Evolutionary conservation across 164 flowering plant genomes (phyloP), one percentile per base, ranked within the genome.

Genomic region (Pachysandra terminalis): DNA sequence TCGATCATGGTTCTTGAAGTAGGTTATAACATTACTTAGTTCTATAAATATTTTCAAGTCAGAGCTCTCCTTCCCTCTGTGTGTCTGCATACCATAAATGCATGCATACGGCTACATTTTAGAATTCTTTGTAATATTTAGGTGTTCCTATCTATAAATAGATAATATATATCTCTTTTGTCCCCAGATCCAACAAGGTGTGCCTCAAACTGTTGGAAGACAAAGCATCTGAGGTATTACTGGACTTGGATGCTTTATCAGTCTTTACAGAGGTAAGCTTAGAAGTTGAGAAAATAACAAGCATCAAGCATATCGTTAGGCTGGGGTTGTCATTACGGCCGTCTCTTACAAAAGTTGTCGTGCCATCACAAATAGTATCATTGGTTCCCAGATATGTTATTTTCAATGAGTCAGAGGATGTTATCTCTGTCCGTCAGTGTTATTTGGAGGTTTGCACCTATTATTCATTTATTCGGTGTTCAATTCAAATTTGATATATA

Each of bases 1-100:
- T 7, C 71, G 66, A 64, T 90, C 97, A 26, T 95, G 97, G 97
- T 84, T 92, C 74, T 71, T 79, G 71, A 92, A 85, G 99, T 95
- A 85, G 79, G 87, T 75, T 65, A 61, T 26, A 1, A 21, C 59
- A 41, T 56, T 65, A 45, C 56, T 51, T 48, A 16, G 41, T 27
- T 19, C 59, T 59, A 19, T 48, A 16, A 41, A n/a, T 23, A 32
- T 66, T 10, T 66, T 1, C 1, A 21, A 23, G 15, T 57, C 27
- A 37, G 12, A 23, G 22, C 9, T 41, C 17, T 15, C 15, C 51
- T 15, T 45, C 15, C 51, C 1, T 45, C 15, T 45, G 51, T 5
- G 17, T 45, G 51, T 45, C 16, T 45, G 51, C 17, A 45, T 45
- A 45, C 51, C 51, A 1, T 40, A 40, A 5, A 40, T 45, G 51